Evolutionary conservation across 2,329 filamentous ascomycete species (phyloP).

Genomic region (Cytospora leucostoma): DNA sequence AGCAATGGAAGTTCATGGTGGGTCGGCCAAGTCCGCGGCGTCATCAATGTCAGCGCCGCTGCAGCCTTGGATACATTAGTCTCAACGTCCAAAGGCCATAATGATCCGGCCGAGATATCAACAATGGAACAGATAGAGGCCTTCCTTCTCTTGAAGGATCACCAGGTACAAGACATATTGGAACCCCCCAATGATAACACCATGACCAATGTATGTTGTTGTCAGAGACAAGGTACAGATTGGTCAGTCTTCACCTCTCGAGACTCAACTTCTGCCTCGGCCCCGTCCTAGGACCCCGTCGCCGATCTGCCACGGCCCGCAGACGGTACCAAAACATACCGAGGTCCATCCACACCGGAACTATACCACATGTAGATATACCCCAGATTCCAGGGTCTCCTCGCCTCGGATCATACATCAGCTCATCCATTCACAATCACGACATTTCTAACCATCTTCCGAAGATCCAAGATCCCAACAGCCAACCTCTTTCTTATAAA

Average conservation of each 20-base stretch:
- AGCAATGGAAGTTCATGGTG: background rate
- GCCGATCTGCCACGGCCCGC: conserved; percentile 1
- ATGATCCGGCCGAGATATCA: no score
- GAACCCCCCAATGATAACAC: no score
- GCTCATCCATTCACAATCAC: conserved; percentile 21
- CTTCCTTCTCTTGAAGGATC: no score
- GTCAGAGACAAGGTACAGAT: background rate
- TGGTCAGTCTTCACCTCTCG: background rate
- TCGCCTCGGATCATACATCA: conserved; percentile 3
- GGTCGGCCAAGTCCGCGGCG: background rate
- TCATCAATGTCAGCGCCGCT: background rate
- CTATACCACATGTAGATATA: background rate
- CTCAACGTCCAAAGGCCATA: no score
- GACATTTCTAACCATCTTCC: conserved; percentile 25
- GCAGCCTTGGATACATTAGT: background rate
- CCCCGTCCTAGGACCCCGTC: background rate
- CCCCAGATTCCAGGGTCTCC: conserved; percentile 25
- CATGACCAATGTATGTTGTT: no score
- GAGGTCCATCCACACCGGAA: conserved; percentile 16
- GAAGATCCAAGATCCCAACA: background rate
- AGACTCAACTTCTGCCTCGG: background rate
- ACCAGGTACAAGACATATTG: no score
- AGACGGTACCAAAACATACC: conserved; percentile 14
- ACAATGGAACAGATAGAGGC: no score
- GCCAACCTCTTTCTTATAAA: conserved; percentile 2